Percentiles rank a stretch among this genome's conserved stretches.
phyloP scores from a whole-genome alignment of 2,329 filamentous ascomycete genomes.

The Colletotrichum paranaense region DNA sequence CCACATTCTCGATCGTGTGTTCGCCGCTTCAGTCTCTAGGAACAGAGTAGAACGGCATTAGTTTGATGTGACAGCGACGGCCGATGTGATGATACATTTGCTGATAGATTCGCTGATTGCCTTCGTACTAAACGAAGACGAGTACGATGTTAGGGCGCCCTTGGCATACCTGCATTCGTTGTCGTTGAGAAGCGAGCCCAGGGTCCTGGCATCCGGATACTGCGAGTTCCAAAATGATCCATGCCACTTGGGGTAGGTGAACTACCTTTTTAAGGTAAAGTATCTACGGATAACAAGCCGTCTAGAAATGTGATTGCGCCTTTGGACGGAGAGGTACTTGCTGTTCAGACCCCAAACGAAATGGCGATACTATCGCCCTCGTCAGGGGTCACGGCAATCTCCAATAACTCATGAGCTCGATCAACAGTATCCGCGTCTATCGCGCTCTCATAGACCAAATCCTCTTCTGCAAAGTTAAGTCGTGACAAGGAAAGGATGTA shows the following conservation, averaged over 20 bases:
- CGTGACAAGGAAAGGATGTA: slow-evolving; percentile 84
- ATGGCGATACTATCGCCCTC: slow-evolving; percentile 60
- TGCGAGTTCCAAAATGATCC: not conserved
- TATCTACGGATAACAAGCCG: not conserved
- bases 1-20: not conserved
- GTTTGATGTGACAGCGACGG: slow-evolving; percentile 10
- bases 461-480: slow-evolving; percentile 86
- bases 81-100: slow-evolving; percentile 11
- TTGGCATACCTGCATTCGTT: slow-evolving; percentile 23
- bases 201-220: not conserved
- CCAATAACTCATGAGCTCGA: slow-evolving; percentile 83
- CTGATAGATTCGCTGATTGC: not conserved
- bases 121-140: not conserved
- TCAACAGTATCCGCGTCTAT: slow-evolving; percentile 84
- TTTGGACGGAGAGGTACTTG: not conserved
- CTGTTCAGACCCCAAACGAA: slow-evolving; percentile 50
- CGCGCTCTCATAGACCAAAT: slow-evolving; percentile 79
- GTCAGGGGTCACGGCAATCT: slow-evolving; percentile 83
- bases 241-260: not conserved
- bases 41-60: slow-evolving; percentile 8
- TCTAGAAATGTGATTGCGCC: too few species aligned
- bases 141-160: not conserved
- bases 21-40: slow-evolving; percentile 8
- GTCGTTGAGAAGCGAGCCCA: slow-evolving; percentile 4
- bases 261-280: too few species aligned